phyloP scores from a whole-genome alignment of 495 filamentous ascomycete genomes.

The Penicilliopsis zonata region DNA sequence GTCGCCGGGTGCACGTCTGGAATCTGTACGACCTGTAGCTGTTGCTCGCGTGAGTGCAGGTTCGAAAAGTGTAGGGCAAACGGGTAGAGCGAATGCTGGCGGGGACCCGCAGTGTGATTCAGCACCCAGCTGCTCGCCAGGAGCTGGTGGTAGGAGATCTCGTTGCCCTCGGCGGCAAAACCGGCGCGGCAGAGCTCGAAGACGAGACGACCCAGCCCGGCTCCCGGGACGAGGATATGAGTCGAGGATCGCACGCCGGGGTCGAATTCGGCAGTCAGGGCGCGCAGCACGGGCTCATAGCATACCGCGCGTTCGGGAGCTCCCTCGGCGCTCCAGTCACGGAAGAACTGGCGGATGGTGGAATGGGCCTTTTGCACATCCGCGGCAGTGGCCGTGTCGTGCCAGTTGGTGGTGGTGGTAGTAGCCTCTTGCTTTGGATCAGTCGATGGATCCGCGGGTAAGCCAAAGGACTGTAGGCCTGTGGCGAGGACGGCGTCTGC shows the following conservation, averaged over 20 bases:
- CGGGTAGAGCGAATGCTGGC: slow-evolving; percentile 51
- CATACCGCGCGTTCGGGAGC: slow-evolving; percentile 57
- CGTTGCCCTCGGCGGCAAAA: slow-evolving; percentile 75
- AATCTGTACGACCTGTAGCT: slow-evolving; percentile 55
- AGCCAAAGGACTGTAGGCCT: slow-evolving; percentile 54
- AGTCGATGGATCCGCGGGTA: slow-evolving; percentile 21
- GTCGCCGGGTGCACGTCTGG: slow-evolving; percentile 66
- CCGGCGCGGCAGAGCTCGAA: slow-evolving; percentile 74
- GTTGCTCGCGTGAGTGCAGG: slow-evolving; percentile 53
- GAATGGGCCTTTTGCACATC: slow-evolving; percentile 87
- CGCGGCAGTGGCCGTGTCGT: slow-evolving; percentile 45
- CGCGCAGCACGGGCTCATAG: slow-evolving; percentile 57
- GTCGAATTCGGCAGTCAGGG: slow-evolving; percentile 45
- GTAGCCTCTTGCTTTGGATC: slow-evolving; percentile 23
- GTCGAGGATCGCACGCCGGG: slow-evolving; percentile 10
- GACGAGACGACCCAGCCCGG: slow-evolving; percentile 76
- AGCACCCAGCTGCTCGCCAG: slow-evolving; percentile 79
- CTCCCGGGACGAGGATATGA: slow-evolving; percentile 68
- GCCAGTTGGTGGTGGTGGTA: too few relatives aligned
- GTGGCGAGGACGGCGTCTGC: slow-evolving; percentile 59
- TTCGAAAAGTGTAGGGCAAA: slow-evolving; percentile 79
- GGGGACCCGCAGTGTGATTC: slow-evolving; percentile 47
- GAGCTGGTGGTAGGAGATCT: slow-evolving; percentile 90
- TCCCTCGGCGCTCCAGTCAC: slow-evolving; percentile 86
- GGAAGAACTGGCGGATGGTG: slow-evolving; percentile 84